These are phyloP conservation scores for Xylaria sp. DNA, from an alignment of 2,329 filamentous ascomycete species.

Conservation along the genomic window DNA sequence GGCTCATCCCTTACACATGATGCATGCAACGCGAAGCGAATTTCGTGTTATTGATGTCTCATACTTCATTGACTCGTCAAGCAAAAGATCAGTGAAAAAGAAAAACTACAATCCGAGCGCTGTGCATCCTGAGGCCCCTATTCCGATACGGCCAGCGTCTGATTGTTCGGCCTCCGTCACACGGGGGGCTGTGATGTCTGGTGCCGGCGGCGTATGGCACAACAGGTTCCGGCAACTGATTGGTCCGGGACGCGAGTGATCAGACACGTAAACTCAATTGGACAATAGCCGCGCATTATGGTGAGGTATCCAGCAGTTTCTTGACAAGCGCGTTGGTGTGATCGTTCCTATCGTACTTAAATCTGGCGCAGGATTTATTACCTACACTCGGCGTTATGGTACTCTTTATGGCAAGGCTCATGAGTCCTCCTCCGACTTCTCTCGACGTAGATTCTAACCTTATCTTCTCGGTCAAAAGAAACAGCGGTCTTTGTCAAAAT, in stretches of 20 bases:
- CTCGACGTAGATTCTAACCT: not conserved
- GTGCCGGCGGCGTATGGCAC: not conserved
- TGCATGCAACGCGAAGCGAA: not conserved
- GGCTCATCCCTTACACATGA: not conserved
- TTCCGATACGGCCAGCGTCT: not conserved
- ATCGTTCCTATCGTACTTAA: not conserved
- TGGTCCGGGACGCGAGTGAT: no score
- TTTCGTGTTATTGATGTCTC: not conserved
- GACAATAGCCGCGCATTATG: not conserved
- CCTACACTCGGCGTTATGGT: no score
- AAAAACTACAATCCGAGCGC: not conserved
- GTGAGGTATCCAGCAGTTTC: not conserved
- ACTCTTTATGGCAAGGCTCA: not conserved
- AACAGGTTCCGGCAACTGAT: not conserved
- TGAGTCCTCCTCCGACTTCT: not conserved
- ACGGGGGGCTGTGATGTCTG: no score
- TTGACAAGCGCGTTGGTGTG: not conserved
- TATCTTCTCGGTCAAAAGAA: not conserved
- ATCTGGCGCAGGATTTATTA: not conserved
- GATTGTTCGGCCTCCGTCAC: not conserved
- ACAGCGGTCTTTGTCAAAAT: not conserved
- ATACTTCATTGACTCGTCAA: not conserved
- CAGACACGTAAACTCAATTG: not conserved
- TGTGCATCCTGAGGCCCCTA: not conserved
- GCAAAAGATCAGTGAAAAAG: not conserved